A percentile compares a stretch with the other conserved stretches of the same genome.
These are phyloP conservation scores for Grammothele lineata DNA, from an alignment of 768 basidiomycete species.

Conservation along the genomic window DNA sequence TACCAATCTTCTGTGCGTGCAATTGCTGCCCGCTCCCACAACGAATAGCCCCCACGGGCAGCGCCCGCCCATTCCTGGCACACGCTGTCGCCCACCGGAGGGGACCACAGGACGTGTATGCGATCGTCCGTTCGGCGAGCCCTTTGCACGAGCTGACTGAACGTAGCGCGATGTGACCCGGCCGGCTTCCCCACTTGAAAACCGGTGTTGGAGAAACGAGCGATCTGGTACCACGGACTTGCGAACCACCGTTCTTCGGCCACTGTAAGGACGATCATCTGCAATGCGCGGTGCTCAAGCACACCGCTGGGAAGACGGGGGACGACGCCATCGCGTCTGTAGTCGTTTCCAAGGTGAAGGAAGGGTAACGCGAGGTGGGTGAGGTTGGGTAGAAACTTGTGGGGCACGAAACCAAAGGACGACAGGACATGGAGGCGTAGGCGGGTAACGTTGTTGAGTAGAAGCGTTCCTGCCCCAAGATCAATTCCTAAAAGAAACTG, in stretches of 20 bases:
- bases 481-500: constrained; percentile 14
- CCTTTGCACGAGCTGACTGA: constrained; percentile 10
- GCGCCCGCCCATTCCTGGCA: constrained; percentile 19
- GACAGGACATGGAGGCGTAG: constrained; percentile 20
- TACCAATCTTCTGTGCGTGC: constrained; percentile 7
- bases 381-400: constrained; percentile 21
- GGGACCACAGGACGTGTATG: constrained; percentile 17
- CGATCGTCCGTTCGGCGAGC: constrained; percentile 15
- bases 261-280: constrained; percentile 23
- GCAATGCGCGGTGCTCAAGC: constrained; percentile 12
- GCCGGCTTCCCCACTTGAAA: too few species aligned
- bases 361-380: constrained; percentile 24
- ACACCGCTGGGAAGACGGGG: constrained; percentile 14
- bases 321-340: constrained; percentile 1
- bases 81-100: constrained; percentile 1
- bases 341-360: constrained; percentile 19
- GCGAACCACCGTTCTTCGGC: constrained; percentile 17
- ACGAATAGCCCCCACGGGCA: constrained; percentile 11
- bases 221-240: constrained; percentile 19
- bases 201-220: not conserved
- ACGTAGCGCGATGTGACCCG: constrained; percentile 15
- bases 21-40: constrained; percentile 18
- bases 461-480: constrained; percentile 3
- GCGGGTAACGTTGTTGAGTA: constrained; percentile 22
- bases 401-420: constrained; percentile 17